These are phyloP conservation scores for Microsporum audouinii DNA, from an alignment of 2,329 filamentous ascomycete genomes.

Conservation along the genomic window DNA sequence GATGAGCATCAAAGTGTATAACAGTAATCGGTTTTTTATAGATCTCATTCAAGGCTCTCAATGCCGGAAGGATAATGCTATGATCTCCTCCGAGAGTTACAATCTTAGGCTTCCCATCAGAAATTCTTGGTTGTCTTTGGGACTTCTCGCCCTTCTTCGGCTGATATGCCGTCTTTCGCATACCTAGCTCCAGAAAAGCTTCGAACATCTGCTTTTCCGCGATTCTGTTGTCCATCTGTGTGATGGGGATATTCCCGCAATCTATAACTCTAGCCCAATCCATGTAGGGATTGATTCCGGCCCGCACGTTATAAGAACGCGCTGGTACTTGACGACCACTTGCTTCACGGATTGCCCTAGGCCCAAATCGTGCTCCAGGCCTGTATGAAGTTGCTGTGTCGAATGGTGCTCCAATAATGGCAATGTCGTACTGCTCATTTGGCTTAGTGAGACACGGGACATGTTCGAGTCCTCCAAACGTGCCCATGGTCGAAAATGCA, in stretches of 20 bases:
- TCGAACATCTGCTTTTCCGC: conserved; percentile 75
- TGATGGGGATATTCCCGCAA: conserved; percentile 82
- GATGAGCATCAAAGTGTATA: conserved; percentile 65
- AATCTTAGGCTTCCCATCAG: conserved; percentile 40
- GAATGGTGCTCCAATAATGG: conserved; percentile 60
- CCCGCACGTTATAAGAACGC: conserved; percentile 71
- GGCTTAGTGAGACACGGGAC: conserved; percentile 59
- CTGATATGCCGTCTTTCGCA: conserved; percentile 26
- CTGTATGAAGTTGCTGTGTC: conserved; percentile 63
- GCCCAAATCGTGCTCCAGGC: conserved; percentile 68
- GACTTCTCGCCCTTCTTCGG: conserved; percentile 13
- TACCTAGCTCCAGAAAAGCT: conserved; percentile 60
- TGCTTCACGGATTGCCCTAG: conserved; percentile 73
- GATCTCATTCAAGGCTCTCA: conserved; percentile 53
- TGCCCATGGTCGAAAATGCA: conserved; percentile 62
- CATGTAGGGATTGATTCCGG: conserved; percentile 69
- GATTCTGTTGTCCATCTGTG: conserved; percentile 73
- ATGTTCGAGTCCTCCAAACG: conserved; percentile 60
- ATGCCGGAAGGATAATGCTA: conserved; percentile 56
- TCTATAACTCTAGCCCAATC: conserved; percentile 71
- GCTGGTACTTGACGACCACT: conserved; percentile 69
- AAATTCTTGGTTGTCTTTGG: conserved; percentile 22
- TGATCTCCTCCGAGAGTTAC: conserved; percentile 65
- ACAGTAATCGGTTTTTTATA: conserved; percentile 55
- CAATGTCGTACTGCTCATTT: conserved; percentile 55